phyloP scores from a whole-genome alignment of 2,329 filamentous ascomycete species.

The Didymella pomorum region DNA sequence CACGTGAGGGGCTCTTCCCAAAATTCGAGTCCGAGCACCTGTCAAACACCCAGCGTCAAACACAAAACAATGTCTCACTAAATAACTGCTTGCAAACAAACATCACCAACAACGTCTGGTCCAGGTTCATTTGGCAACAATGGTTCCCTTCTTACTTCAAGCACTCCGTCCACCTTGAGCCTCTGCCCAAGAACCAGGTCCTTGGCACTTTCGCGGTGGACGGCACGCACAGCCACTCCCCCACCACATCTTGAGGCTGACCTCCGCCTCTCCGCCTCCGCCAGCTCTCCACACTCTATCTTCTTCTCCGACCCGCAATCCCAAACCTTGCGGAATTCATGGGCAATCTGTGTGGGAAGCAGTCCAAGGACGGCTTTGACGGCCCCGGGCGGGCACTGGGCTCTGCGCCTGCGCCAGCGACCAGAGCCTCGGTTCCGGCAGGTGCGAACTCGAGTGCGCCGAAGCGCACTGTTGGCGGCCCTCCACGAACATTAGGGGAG shows the following conservation, averaged over 20 bases:
- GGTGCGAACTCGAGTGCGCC: slow-evolving; percentile 34
- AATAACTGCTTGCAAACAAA: slow-evolving; percentile 5
- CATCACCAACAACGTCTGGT: neutral
- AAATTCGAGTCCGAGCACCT: slow-evolving; percentile 2
- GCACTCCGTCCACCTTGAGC: slow-evolving; percentile 1
- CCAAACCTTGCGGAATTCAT: slow-evolving; percentile 57
- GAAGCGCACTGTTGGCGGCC: slow-evolving; percentile 56
- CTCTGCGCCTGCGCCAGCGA: slow-evolving; percentile 59
- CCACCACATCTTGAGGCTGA: slow-evolving; percentile 32
- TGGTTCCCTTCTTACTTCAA: neutral
- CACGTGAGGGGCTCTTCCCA: slow-evolving; percentile 12
- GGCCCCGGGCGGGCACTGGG: slow-evolving; percentile 77
- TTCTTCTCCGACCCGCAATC: neutral
- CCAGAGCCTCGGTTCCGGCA: slow-evolving; percentile 45
- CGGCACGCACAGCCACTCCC: slow-evolving; percentile 24
- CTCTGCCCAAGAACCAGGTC: slow-evolving; percentile 24
- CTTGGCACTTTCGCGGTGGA: slow-evolving; percentile 30
- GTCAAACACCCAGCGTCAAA: slow-evolving; percentile 14
- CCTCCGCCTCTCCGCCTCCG: slow-evolving; percentile 23
- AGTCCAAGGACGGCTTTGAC: slow-evolving; percentile 67
- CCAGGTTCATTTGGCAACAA: neutral
- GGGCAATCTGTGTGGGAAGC: slow-evolving; percentile 87
- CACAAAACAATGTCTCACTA: slow-evolving; percentile 9
- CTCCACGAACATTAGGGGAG: slow-evolving; percentile 70
- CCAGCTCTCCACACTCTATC: slow-evolving; percentile 19